These are phyloP conservation scores for Didymella glomerata DNA, from an alignment of 2,329 filamentous ascomycete genomes.

Conservation along the genomic window DNA sequence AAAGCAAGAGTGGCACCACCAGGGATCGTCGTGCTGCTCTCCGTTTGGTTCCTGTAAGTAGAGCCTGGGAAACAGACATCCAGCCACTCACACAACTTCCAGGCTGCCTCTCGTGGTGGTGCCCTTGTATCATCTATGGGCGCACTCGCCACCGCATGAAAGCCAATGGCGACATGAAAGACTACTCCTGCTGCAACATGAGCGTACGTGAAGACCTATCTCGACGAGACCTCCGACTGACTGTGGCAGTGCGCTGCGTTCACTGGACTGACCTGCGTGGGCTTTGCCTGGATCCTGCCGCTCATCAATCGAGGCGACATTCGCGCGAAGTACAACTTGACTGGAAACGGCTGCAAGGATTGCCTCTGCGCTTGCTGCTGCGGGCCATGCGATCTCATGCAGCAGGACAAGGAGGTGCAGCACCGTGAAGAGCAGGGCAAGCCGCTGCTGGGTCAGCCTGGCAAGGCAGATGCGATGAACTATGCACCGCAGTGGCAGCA, in stretches of 20 bases:
- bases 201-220: constrained; percentile 26
- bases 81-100: constrained; percentile 4
- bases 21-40: constrained; percentile 39
- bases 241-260: constrained; percentile 37
- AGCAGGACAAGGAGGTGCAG: constrained; percentile 46
- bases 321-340: constrained; percentile 43
- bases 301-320: constrained; percentile 46
- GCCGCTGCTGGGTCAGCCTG: constrained; percentile 31
- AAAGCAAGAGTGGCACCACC: constrained; percentile 44
- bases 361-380: constrained; percentile 49
- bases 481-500: constrained; percentile 36
- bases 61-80: neutral
- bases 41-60: constrained; percentile 43
- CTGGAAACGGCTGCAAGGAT: constrained; percentile 45
- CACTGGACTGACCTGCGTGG: constrained; percentile 35
- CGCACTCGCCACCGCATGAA: constrained; percentile 43
- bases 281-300: constrained; percentile 42
- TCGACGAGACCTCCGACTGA: constrained; percentile 9
- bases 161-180: constrained; percentile 38
- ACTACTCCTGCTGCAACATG: constrained; percentile 41
- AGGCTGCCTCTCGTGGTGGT: constrained; percentile 47
- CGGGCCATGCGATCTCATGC: constrained; percentile 43
- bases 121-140: constrained; percentile 46
- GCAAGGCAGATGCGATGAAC: constrained; percentile 34
- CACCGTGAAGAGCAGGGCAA: constrained; percentile 32